These are phyloP conservation scores for Perkinsus olseni DNA, from an alignment of 169 alveolate species.

Conservation along the genomic window DNA sequence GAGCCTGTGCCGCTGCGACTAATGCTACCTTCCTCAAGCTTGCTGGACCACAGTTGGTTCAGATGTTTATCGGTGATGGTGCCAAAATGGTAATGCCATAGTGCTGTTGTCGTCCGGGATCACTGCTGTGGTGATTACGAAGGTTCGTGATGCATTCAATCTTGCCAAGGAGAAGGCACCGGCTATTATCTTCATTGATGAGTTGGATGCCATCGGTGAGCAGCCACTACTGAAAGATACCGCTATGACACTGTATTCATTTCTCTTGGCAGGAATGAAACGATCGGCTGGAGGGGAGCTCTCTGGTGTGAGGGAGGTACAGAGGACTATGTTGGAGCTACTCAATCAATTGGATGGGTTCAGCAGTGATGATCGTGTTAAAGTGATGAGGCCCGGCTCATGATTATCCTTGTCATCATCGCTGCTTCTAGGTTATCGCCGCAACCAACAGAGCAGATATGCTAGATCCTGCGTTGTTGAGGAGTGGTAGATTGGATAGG, in stretches of 20 bases:
- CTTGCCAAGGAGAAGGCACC: slow-evolving; percentile 99
- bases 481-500: slow-evolving; percentile 98
- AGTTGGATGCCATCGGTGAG: slow-evolving; percentile 95
- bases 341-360: slow-evolving; percentile 93
- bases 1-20: slow-evolving; percentile 94
- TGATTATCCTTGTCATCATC: not conserved
- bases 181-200: slow-evolving; percentile 96
- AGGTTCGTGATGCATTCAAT: slow-evolving; percentile 92
- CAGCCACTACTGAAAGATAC: slow-evolving; percentile 66
- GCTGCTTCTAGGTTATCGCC: slow-evolving; percentile 71
- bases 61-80: slow-evolving; percentile 99
- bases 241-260: too few relatives aligned
- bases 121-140: not conserved
- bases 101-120: not conserved
- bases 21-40: slow-evolving; percentile 94
- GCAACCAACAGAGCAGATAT: slow-evolving; percentile 99
- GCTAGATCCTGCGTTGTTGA: slow-evolving; percentile 94
- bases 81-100: slow-evolving; percentile 81
- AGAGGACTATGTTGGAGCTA: slow-evolving; percentile 97
- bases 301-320: slow-evolving; percentile 97
- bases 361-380: slow-evolving; percentile 77
- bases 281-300: slow-evolving; percentile 79
- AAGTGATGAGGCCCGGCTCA: slow-evolving; percentile 33
- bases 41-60: slow-evolving; percentile 98
- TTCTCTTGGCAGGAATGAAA: slow-evolving; percentile 41